Conservation (phyloP, 2,329 filamentous ascomycete species). For the Macrophomina tecta region DNA sequence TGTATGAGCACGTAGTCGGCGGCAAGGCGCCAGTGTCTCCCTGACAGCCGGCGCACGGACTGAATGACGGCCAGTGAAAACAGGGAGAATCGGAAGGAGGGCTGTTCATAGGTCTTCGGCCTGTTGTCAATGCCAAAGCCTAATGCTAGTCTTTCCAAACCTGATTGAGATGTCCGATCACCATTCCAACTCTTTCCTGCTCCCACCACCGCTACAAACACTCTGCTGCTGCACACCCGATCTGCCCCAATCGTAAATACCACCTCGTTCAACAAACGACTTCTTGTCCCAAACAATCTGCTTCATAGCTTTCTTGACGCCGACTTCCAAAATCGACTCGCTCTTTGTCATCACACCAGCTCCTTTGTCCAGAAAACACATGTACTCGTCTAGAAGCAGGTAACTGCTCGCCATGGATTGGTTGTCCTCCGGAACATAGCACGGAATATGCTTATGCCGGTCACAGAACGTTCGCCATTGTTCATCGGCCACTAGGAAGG, state of each 20-base stretch:
- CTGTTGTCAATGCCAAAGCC: too few relatives aligned
- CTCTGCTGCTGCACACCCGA: not conserved
- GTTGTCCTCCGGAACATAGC: not conserved
- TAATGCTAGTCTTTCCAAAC: too few relatives aligned
- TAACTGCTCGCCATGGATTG: not conserved
- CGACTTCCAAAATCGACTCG: slow-evolving; percentile 49
- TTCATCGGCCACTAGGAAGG: slow-evolving; percentile 55
- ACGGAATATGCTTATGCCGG: slow-evolving; percentile 41
- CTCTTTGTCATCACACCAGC: slow-evolving; percentile 37
- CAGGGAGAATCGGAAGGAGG: too few relatives aligned
- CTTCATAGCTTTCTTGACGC: slow-evolving; percentile 53
- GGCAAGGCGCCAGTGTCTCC: too few relatives aligned
- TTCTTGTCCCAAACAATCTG: slow-evolving; percentile 56
- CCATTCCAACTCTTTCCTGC: not conserved
- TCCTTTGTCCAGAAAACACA: slow-evolving; percentile 56
- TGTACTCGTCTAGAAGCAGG: slow-evolving; percentile 56
- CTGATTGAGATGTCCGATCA: slow-evolving; percentile 4
- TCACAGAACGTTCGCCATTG: slow-evolving; percentile 56
- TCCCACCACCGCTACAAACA: not conserved
- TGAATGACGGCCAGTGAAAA: too few relatives aligned
- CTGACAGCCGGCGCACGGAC: too few relatives aligned
- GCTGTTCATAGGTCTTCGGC: too few relatives aligned
- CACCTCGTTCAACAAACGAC: slow-evolving; percentile 53
- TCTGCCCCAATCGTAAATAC: slow-evolving; percentile 49
- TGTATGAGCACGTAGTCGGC: too few relatives aligned